Base-by-base conservation (phyloP, 1,284 basidiomycete species). In the Stygiomarasmius scandens region DNA sequence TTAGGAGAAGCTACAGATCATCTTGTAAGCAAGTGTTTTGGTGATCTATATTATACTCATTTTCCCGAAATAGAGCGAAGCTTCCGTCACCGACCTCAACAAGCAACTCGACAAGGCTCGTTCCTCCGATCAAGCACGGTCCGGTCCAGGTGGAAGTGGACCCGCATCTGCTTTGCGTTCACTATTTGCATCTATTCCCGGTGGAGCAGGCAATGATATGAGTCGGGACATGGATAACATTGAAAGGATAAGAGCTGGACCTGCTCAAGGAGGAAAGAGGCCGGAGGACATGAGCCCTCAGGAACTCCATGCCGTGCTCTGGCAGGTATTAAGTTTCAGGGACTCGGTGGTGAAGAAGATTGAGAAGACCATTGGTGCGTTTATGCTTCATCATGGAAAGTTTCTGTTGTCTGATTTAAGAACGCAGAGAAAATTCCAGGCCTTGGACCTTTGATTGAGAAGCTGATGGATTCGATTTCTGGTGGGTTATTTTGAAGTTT, bases 321-420 rank as follows among this genome's bases (percentile, higher is more conserved):
- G 94, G 94, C 85, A 92, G 73, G 86, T 97, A 11, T 73, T 97
- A 66, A 86, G 81, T 47, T 95, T 96, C 74, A 82, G 94, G 52
- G 95, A 98, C 74, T 84, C 83, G 20, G 85, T 90, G 19, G 85
- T 87, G 70, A 96, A 96, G 82, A 89, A 86, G 70, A 93, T 98
- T 56, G 86, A 89, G 67, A 85, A 82, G 64, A 95, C 89, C 0
- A 95, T 97, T 19, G 55, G 55, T 48, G 38, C 10, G 45, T 52
- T 22, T n/a, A 9, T n/a, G 3, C 51, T 20, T 3, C 14, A 25
- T 27, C 1, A 16, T 48, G 12, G 29, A 25, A 43, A 27, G 27
- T 20, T 16, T 14, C 11, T 16, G 20, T 23, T 19, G 12, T 24
- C 27, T 41, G 16, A 14, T 52, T n/a, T 29, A 9, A 6, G 22